phyloP scores from a whole-genome alignment of 768 basidiomycete species.

The Boletus speciosus region DNA sequence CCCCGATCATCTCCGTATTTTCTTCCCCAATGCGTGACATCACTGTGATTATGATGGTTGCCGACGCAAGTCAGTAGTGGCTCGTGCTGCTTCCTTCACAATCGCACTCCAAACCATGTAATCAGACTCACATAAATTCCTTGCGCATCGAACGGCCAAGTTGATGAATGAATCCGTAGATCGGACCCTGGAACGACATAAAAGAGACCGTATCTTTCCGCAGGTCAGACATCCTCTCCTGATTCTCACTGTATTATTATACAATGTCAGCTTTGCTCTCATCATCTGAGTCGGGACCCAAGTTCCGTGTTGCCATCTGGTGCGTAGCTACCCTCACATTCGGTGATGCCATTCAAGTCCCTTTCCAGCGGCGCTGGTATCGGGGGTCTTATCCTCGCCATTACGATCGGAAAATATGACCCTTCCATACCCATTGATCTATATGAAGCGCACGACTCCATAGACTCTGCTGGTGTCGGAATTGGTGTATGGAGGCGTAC shows the following conservation, averaged over 20 bases:
- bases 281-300: neutral
- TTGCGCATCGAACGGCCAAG: too few species aligned
- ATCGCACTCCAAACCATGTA: too few species aligned
- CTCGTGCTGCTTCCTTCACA: too few species aligned
- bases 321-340: neutral
- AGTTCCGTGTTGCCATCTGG: slow-evolving; percentile 24
- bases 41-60: too few species aligned
- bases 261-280: neutral
- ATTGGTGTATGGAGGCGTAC: slow-evolving; percentile 44
- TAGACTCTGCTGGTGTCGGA: slow-evolving; percentile 41
- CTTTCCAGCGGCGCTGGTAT: slow-evolving; percentile 37
- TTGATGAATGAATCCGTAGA: too few species aligned
- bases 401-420: slow-evolving; percentile 33
- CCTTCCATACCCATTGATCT: slow-evolving; percentile 35
- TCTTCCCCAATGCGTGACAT: too few species aligned
- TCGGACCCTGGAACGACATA: neutral
- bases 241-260: neutral
- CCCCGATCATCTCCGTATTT: too few species aligned
- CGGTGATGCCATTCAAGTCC: neutral
- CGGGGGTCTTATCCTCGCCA: slow-evolving; percentile 43
- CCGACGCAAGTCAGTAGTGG: too few species aligned
- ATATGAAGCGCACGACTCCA: slow-evolving; percentile 43
- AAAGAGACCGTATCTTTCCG: neutral
- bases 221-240: neutral
- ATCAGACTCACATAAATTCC: too few species aligned